phyloP scores from a whole-genome alignment of 2,329 filamentous ascomycete genomes.

The Phyllosticta citribraziliensis region DNA sequence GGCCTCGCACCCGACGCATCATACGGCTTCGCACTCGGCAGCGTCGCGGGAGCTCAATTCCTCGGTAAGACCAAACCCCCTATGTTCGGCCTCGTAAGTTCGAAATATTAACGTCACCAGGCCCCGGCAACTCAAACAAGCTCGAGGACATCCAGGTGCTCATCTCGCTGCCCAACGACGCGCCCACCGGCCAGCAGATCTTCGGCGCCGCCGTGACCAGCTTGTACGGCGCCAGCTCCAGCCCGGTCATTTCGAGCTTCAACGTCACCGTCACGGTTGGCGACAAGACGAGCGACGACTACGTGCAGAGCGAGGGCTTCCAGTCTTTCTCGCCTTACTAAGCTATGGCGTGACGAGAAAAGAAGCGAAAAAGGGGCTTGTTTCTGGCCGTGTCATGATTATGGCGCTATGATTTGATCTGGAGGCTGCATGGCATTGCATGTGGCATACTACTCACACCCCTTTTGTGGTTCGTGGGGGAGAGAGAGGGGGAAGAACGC shows the following conservation, averaged over 20 bases:
- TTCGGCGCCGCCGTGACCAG: conserved; percentile 18
- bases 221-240: conserved; percentile 18
- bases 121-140: conserved; percentile 23
- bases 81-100: too few relatives aligned
- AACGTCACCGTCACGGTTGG: conserved; percentile 4
- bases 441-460: too few relatives aligned
- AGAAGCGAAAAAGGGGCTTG: too few relatives aligned
- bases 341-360: too few relatives aligned
- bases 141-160: conserved; percentile 18
- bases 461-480: too few relatives aligned
- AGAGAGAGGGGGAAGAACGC: too few relatives aligned
- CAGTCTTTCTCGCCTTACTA: too few relatives aligned
- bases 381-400: too few relatives aligned
- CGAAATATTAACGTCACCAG: too few relatives aligned
- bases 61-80: conserved; percentile 17
- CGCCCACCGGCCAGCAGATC: conserved; percentile 14
- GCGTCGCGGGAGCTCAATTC: conserved; percentile 22
- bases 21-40: conserved; percentile 23
- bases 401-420: too few relatives aligned
- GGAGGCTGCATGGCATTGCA: too few relatives aligned
- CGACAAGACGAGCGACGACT: background rate
- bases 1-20: conserved; percentile 24
- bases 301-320: background rate
- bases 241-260: conserved; percentile 9
- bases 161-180: conserved; percentile 6